Percentiles rank a stretch among this genome's conserved stretches.
phyloP scores from a whole-genome alignment of 2,329 filamentous ascomycete species.

The Plectosphaerella sp. region DNA sequence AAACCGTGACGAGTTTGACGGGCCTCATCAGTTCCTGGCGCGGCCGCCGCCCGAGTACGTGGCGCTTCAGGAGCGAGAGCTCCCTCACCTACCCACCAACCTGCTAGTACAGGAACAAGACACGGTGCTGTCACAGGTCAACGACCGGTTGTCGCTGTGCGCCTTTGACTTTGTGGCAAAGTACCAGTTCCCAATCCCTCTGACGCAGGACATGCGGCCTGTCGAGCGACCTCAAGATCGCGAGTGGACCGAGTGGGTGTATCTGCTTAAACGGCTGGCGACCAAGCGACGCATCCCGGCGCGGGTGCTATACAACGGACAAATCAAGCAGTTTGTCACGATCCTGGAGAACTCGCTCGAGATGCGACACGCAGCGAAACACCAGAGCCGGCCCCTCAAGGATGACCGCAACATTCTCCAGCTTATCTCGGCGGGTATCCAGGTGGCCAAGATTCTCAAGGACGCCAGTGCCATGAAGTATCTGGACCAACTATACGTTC shows the following conservation, averaged over 20 bases:
- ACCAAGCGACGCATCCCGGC: slow-evolving; percentile 84
- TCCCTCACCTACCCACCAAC: slow-evolving; percentile 78
- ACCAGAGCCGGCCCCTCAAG: slow-evolving; percentile 77
- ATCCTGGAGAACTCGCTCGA: slow-evolving; percentile 84
- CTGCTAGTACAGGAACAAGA: slow-evolving; percentile 82
- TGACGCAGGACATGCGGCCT: slow-evolving; percentile 77
- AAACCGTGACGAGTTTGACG: slow-evolving; percentile 86
- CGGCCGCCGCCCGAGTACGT: slow-evolving; percentile 67
- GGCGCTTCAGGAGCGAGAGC: slow-evolving; percentile 72
- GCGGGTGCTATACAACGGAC: slow-evolving; percentile 78
- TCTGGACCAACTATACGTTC: slow-evolving; percentile 75
- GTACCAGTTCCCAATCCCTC: slow-evolving; percentile 83
- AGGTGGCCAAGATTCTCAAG: slow-evolving; percentile 83
- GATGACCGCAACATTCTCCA: slow-evolving; percentile 87
- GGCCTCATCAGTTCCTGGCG: slow-evolving; percentile 76
- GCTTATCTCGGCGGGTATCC: slow-evolving; percentile 79
- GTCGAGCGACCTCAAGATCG: slow-evolving; percentile 70
- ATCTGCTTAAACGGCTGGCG: slow-evolving; percentile 77
- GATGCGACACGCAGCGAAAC: slow-evolving; percentile 81
- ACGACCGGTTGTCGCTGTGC: slow-evolving; percentile 79
- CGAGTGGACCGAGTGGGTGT: slow-evolving; percentile 92
- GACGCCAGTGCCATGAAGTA: slow-evolving; percentile 81
- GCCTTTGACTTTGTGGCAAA: slow-evolving; percentile 88
- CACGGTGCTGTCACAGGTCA: slow-evolving; percentile 72
- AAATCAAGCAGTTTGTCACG: slow-evolving; percentile 88